Evolutionary conservation across 768 basidiomycete genomes (phyloP), one percentile per base, ranked within the genome.

Genomic region (Punctularia strigosozonata): DNA sequence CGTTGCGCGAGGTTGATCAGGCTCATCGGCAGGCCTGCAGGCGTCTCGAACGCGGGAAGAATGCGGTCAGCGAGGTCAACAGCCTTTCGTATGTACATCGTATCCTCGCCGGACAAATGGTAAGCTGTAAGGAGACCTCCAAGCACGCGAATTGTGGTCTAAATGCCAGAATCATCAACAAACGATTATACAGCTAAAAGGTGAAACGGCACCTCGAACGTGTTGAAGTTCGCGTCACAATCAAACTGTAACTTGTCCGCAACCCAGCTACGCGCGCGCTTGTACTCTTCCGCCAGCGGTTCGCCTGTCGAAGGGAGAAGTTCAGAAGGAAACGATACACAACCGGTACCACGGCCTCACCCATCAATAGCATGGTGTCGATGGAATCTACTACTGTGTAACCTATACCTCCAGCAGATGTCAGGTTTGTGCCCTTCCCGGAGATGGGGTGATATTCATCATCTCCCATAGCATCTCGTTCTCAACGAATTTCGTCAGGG

Each of bases 391-490:
- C 71, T 32, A 98, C 80, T 25, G 80, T 87, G 54, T 90, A 92
- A 18, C 90, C 90, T 37, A 95, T 80, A 12, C 86, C 60, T 25
- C 86, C 88, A 2, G 76, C 78, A 4, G 59, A 48, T 0, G 84
- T 81, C 21, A 98, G 66, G 55, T 98, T 90, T 6, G 74, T 71
- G 4, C 92, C 92, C 20, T 59, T 61, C 36, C 68, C 68, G 38
- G 71, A 71, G 18, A 98, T 68, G 0, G 92, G 91, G 50, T 94
- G 88, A 50, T 89, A 95, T 56, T 94, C 87, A 61, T 95, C 90
- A 40, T 71, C 71, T 1, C 91, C 91, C 76, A 88, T 90, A 2
- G 91, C 91, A 54, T 95, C 78, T 33, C 75, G 63, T 61, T 90
- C 89, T 90, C 61, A 15, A 26, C 37, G 39, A 13, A 38, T 49